Percentiles rank a stretch among this genome's conserved stretches.
These are phyloP conservation scores for Echeveria elegans DNA, from an alignment of 164 flowering plant genomes.

Conservation along the genomic window DNA sequence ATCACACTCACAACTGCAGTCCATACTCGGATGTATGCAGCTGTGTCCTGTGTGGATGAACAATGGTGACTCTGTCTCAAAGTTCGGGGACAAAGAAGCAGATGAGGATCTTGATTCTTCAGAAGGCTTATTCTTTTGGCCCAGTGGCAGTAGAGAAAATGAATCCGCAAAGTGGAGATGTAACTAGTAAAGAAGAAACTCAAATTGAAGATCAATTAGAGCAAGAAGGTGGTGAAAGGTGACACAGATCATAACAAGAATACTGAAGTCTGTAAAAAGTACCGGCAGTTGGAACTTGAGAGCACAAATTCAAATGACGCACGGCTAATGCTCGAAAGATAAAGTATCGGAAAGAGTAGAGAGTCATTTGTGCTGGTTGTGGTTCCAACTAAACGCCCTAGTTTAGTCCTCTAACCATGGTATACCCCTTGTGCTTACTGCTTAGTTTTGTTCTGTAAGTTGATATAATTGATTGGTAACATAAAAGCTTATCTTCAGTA, in stretches of 20 bases:
- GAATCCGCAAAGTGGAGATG: slow-evolving; percentile 38
- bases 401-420: background rate
- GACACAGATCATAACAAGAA: slow-evolving; percentile 3
- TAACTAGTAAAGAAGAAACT: slow-evolving; percentile 52
- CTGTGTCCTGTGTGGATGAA: slow-evolving; percentile 80
- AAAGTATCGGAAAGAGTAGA: background rate
- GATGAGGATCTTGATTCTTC: slow-evolving; percentile 61
- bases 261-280: slow-evolving; percentile 3
- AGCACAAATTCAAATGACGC: background rate
- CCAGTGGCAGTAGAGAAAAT: slow-evolving; percentile 15
- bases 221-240: slow-evolving; percentile 72
- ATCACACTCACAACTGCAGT: slow-evolving; percentile 16
- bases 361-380: background rate
- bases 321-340: background rate
- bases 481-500: no score
- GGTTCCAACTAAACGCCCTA: background rate
- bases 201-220: slow-evolving; percentile 85
- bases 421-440: slow-evolving; percentile 1
- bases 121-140: slow-evolving; percentile 41
- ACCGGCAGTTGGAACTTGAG: background rate
- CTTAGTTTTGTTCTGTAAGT: background rate
- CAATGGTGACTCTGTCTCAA: slow-evolving; percentile 12
- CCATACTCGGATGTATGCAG: slow-evolving; percentile 32
- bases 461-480: no score
- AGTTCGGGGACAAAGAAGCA: slow-evolving; percentile 34